These are phyloP conservation scores for Irpex sp. DNA, from an alignment of 1,284 basidiomycete genomes.

Conservation along the genomic window DNA sequence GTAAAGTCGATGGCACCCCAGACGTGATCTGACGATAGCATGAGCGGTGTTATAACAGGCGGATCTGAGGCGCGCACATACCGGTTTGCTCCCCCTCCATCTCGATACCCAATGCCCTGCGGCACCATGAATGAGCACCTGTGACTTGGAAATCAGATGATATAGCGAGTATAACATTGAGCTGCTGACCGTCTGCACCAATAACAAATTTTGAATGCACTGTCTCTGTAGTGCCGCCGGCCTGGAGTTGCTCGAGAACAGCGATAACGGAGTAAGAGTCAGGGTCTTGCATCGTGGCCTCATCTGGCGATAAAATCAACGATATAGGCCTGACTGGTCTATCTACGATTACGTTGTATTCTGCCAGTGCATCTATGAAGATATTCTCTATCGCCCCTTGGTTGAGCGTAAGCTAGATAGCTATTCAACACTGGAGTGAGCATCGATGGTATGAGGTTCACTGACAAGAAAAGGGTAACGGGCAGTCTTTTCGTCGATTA, in stretches of 20 bases:
- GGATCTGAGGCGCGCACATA: conserved; percentile 19
- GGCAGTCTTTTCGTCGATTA: conserved; percentile 52
- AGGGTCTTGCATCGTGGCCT: conserved; percentile 33
- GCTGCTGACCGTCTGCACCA: conserved; percentile 43
- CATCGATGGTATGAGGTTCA: not conserved
- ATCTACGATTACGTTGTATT: conserved; percentile 46
- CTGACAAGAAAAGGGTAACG: conserved; percentile 11
- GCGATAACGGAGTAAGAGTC: conserved; percentile 50
- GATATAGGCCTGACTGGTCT: conserved; percentile 49
- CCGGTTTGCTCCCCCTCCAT: conserved; percentile 78
- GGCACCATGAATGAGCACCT: conserved; percentile 77
- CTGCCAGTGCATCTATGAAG: conserved; percentile 55
- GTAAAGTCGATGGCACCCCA: conserved; percentile 71
- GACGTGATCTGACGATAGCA: conserved; percentile 44
- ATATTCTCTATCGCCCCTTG: conserved; percentile 48
- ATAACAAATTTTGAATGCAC: conserved; percentile 52
- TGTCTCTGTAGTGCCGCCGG: conserved; percentile 31
- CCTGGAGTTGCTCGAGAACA: conserved; percentile 37
- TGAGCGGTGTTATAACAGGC: not conserved
- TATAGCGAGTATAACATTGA: not conserved
- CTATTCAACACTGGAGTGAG: not conserved
- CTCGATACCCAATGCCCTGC: conserved; percentile 58
- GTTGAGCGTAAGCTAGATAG: not conserved
- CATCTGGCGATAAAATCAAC: conserved; percentile 44
- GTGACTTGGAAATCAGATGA: not conserved